These are phyloP conservation scores for Aspergillus sp. DNA, from an alignment of 2,329 filamentous ascomycete species.

Conservation along the genomic window DNA sequence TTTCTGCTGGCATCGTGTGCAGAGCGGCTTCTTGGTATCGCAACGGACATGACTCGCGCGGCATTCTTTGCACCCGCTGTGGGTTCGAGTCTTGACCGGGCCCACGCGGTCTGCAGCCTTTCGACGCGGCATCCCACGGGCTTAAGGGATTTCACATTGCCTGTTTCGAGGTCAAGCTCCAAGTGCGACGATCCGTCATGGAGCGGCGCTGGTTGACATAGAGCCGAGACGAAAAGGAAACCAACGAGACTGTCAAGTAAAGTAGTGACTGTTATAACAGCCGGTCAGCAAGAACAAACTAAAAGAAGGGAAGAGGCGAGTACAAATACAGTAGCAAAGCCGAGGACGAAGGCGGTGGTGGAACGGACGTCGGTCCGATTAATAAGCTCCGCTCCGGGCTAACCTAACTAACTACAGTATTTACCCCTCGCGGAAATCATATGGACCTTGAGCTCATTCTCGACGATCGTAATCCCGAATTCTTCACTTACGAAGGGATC, in stretches of 20 bases:
- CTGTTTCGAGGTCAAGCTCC: constrained; percentile 3
- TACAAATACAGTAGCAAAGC: neutral
- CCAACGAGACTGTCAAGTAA: neutral
- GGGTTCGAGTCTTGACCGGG: constrained; percentile 33
- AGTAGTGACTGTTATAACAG: too few species aligned
- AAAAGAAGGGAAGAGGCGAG: neutral
- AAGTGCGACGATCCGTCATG: constrained; percentile 2
- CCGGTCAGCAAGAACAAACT: neutral
- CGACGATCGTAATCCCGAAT: too few species aligned
- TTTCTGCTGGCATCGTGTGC: constrained; percentile 31
- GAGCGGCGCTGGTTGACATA: neutral
- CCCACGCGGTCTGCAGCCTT: constrained; percentile 29
- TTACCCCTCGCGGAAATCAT: too few species aligned
- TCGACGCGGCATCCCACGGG: constrained; percentile 28
- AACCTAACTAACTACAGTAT: too few species aligned
- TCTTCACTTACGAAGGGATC: too few species aligned
- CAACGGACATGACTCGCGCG: constrained; percentile 36
- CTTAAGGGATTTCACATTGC: constrained; percentile 20
- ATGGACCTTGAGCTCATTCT: too few species aligned
- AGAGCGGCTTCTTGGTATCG: constrained; percentile 33
- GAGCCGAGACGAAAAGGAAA: neutral
- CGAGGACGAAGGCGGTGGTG: neutral
- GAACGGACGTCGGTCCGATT: neutral
- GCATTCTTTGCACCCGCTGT: constrained; percentile 36
- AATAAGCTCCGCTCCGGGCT: neutral